Conservation (phyloP, 2,329 filamentous ascomycete genomes). For the Bimuria novae-zelandiae region DNA sequence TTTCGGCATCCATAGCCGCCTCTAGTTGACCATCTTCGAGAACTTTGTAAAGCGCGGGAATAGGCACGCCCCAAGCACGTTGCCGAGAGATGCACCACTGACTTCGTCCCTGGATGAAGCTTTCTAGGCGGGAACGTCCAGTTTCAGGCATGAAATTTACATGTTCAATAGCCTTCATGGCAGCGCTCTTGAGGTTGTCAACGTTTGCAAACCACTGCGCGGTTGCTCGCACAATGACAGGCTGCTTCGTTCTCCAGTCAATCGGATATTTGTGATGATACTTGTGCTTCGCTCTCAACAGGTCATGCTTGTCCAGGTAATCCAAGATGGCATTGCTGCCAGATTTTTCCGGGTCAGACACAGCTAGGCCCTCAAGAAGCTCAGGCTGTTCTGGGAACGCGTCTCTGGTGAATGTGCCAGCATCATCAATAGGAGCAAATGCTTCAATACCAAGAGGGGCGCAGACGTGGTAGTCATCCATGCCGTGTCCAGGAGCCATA, state of each 20-base stretch:
- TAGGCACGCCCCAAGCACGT: conserved; percentile 94
- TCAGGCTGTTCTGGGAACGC: conserved; percentile 74
- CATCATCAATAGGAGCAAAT: conserved; percentile 81
- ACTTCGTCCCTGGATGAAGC: conserved; percentile 83
- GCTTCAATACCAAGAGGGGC: conserved; percentile 69
- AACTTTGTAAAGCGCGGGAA: conserved; percentile 81
- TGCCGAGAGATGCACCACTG: conserved; percentile 99
- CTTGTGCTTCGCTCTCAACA: conserved; percentile 71
- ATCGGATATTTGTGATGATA: conserved; percentile 95
- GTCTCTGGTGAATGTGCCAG: conserved; percentile 78
- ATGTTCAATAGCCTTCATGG: conserved; percentile 69
- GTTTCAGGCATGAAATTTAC: conserved; percentile 80
- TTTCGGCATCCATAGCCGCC: conserved; percentile 77
- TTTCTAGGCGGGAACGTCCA: conserved; percentile 75
- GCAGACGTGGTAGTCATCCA: conserved; percentile 92
- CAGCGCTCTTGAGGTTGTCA: conserved; percentile 74
- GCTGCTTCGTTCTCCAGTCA: conserved; percentile 94
- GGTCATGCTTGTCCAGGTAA: conserved; percentile 58
- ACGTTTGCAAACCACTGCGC: conserved; percentile 98
- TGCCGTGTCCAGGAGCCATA: conserved; percentile 89
- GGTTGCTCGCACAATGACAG: conserved; percentile 88
- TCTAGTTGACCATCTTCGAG: conserved; percentile 60
- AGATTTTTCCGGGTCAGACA: conserved; percentile 66
- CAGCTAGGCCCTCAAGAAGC: conserved; percentile 70
- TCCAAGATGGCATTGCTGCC: conserved; percentile 66